Percentiles rank a stretch among this genome's conserved stretches.
Evolutionary conservation across 2,329 filamentous ascomycete genomes (phyloP).

Genomic region (Talaromyces sp.): DNA sequence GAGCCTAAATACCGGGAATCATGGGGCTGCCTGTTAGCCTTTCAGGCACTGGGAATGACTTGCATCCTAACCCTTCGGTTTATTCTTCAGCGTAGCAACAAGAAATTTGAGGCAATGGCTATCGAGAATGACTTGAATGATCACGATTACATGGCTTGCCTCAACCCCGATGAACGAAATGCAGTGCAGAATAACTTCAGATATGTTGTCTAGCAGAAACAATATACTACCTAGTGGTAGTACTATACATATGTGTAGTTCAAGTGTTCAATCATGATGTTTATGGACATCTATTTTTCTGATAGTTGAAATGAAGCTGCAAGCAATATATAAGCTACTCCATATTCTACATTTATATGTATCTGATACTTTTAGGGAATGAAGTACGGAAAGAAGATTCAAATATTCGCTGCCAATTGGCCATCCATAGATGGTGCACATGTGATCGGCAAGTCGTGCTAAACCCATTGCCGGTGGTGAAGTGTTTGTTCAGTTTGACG

Average conservation of each 20-base stretch:
- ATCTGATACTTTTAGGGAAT: too few species aligned
- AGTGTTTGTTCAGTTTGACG: not conserved
- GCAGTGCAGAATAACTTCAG: slow-evolving; percentile 16
- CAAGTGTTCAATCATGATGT: too few species aligned
- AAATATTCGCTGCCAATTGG: too few species aligned
- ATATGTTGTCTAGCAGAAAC: slow-evolving; percentile 12
- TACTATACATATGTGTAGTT: too few species aligned
- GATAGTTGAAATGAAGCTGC: not conserved
- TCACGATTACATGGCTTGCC: not conserved
- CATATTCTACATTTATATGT: too few species aligned
- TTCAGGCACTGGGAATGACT: slow-evolving; percentile 10
- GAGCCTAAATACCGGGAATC: slow-evolving; percentile 12
- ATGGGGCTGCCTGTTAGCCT: slow-evolving; percentile 16
- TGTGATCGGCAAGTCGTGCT: not conserved
- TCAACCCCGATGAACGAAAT: slow-evolving; percentile 9
- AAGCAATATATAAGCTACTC: too few species aligned
- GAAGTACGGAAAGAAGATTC: too few species aligned
- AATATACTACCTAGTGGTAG: too few species aligned
- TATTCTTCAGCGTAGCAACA: slow-evolving; percentile 8
- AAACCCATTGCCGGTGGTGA: not conserved
- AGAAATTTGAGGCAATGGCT: slow-evolving; percentile 10
- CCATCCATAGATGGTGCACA: too few species aligned
- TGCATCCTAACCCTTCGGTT: slow-evolving; percentile 14
- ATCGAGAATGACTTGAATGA: slow-evolving; percentile 7
- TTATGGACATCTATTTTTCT: not conserved